phyloP scores from a whole-genome alignment of 2,329 filamentous ascomycete species.

The Aspergillus cejpii region DNA sequence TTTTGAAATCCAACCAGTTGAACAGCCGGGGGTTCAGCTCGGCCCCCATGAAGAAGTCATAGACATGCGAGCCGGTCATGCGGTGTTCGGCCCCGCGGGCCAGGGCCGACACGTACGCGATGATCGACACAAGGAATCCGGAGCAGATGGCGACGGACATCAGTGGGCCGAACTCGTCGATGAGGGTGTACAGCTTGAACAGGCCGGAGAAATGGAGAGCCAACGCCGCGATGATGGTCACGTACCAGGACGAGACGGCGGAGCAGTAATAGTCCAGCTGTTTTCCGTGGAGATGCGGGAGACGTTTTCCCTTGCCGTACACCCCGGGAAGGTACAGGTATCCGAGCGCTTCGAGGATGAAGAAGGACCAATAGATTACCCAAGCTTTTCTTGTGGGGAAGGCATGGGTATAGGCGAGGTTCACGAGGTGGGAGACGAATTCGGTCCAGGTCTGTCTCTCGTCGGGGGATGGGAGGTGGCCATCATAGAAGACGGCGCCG shows the following conservation, averaged over 20 bases:
- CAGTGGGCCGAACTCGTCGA: slow-evolving; percentile 90
- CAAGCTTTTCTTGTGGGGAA: slow-evolving; percentile 77
- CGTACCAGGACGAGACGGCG: slow-evolving; percentile 75
- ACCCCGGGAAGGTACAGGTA: slow-evolving; percentile 85
- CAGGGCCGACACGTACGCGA: slow-evolving; percentile 82
- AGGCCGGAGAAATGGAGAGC: slow-evolving; percentile 70
- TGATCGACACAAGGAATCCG: slow-evolving; percentile 70
- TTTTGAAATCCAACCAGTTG: slow-evolving; percentile 78
- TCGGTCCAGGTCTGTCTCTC: slow-evolving; percentile 59
- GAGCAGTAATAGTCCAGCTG: slow-evolving; percentile 92
- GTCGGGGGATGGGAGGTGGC: slow-evolving; percentile 63
- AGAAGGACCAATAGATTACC: slow-evolving; percentile 90
- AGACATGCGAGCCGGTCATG: slow-evolving; percentile 74
- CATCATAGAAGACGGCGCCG: slow-evolving; percentile 84
- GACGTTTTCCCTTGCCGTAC: slow-evolving; percentile 77
- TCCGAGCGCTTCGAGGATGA: slow-evolving; percentile 71
- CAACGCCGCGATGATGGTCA: slow-evolving; percentile 64
- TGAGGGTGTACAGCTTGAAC: slow-evolving; percentile 80
- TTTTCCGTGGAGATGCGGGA: slow-evolving; percentile 71
- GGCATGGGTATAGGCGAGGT: slow-evolving; percentile 71
- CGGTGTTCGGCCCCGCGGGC: slow-evolving; percentile 74
- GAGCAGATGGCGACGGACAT: slow-evolving; percentile 89
- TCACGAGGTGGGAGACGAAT: slow-evolving; percentile 63
- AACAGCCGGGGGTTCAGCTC: slow-evolving; percentile 81
- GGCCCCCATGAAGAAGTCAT: slow-evolving; percentile 87